Evolutionary conservation across 2,329 filamentous ascomycete species (phyloP).

Genomic region (Drechslerella coelobrocha): DNA sequence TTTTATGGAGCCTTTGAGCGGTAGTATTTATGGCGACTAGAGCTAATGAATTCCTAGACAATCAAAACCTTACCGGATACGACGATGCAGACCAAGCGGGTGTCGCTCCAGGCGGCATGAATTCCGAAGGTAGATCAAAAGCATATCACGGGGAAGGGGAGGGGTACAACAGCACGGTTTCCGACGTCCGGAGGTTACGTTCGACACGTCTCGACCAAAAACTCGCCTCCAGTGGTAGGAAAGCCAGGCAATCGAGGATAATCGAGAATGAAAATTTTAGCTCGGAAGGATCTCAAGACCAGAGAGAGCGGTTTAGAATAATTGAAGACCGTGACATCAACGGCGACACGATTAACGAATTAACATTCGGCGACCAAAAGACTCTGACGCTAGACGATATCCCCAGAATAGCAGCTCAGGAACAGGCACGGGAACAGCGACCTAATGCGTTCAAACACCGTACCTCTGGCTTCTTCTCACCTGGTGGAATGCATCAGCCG

Average conservation of each 20-base stretch:
- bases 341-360: slow-evolving; percentile 73
- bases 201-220: slow-evolving; percentile 95
- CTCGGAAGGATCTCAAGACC: slow-evolving; percentile 58
- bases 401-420: slow-evolving; percentile 90
- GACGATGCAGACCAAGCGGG: slow-evolving; percentile 71
- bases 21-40: slow-evolving; percentile 20
- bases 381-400: slow-evolving; percentile 95
- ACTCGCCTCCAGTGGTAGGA: slow-evolving; percentile 88
- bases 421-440: slow-evolving; percentile 89
- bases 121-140: slow-evolving; percentile 74
- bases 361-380: slow-evolving; percentile 88
- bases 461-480: slow-evolving; percentile 41
- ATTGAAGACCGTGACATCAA: slow-evolving; percentile 77
- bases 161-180: slow-evolving; percentile 89
- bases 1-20: slow-evolving; percentile 53
- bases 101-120: slow-evolving; percentile 65
- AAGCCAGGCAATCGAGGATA: slow-evolving; percentile 86
- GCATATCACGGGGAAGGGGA: slow-evolving; percentile 70
- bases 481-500: slow-evolving; percentile 65
- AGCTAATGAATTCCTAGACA: slow-evolving; percentile 63
- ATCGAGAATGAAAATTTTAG: slow-evolving; percentile 82
- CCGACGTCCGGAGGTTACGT: slow-evolving; percentile 87
- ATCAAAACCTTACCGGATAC: slow-evolving; percentile 71
- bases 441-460: slow-evolving; percentile 79
- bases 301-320: slow-evolving; percentile 73